Conservation (phyloP, 768 basidiomycete species). For the Fomitopsis pulvina region DNA sequence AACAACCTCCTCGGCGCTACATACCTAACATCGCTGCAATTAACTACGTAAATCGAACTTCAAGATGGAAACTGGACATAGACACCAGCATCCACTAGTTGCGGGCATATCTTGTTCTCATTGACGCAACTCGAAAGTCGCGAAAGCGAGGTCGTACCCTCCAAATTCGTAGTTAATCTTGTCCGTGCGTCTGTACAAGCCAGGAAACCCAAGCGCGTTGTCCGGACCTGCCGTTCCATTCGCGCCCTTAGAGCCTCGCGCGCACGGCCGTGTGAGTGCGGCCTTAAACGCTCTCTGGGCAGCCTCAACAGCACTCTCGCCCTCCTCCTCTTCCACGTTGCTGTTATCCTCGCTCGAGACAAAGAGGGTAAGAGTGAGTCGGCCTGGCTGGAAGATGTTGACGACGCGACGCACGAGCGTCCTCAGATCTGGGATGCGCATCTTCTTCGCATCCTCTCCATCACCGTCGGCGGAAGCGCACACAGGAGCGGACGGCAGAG, state of each 20-base stretch:
- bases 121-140: constrained; percentile 63
- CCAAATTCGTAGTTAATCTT: constrained; percentile 98
- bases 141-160: constrained; percentile 85
- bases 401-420: constrained; percentile 86
- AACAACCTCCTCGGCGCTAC: no score
- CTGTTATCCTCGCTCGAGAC: constrained; percentile 60
- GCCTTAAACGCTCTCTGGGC: constrained; percentile 68
- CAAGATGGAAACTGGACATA: not conserved
- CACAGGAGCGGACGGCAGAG: constrained; percentile 36
- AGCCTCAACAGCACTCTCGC: constrained; percentile 55
- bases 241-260: constrained; percentile 4
- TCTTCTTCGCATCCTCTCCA: constrained; percentile 17
- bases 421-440: constrained; percentile 63
- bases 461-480: constrained; percentile 12
- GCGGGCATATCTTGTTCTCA: constrained; percentile 5
- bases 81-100: no score
- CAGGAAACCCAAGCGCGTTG: constrained; percentile 15
- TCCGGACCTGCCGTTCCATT: constrained; percentile 2
- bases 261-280: constrained; percentile 40
- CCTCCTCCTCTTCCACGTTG: constrained; percentile 37
- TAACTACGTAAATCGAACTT: constrained; percentile 1
- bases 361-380: constrained; percentile 84
- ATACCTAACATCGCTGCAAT: no score
- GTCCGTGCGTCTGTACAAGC: constrained; percentile 76
- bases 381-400: constrained; percentile 84